Percentiles rank a stretch among this genome's conserved stretches.
These are phyloP conservation scores for Staphylotrichum tortipilum DNA, from an alignment of 495 filamentous ascomycete genomes.

Conservation along the genomic window DNA sequence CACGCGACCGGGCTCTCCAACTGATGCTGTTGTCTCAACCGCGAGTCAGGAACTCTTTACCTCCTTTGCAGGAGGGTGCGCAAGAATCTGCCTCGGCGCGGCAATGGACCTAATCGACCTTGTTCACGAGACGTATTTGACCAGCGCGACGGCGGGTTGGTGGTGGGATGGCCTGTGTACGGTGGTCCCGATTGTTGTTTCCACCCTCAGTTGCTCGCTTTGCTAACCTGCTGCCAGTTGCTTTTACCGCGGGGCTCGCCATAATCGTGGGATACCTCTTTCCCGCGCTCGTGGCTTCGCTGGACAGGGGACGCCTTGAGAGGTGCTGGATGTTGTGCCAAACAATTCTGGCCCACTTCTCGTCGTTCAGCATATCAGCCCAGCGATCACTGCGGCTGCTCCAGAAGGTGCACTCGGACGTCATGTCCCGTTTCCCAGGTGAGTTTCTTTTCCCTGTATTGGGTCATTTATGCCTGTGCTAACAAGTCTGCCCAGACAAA, in stretches of 20 bases:
- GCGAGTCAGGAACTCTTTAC: slow-evolving; percentile 28
- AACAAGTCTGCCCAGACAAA: too few species aligned
- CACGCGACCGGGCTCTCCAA: slow-evolving; percentile 2
- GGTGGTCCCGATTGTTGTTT: slow-evolving; percentile 2
- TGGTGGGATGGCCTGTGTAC: slow-evolving; percentile 44
- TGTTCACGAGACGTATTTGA: slow-evolving; percentile 31
- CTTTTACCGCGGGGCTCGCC: slow-evolving; percentile 35
- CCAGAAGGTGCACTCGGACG: slow-evolving; percentile 13
- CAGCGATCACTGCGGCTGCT: slow-evolving; percentile 11
- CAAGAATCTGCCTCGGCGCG: slow-evolving; percentile 30
- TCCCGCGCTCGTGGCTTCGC: background rate
- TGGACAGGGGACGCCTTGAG: slow-evolving; percentile 10
- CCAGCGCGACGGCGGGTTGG: slow-evolving; percentile 35
- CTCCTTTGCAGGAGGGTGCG: slow-evolving; percentile 31
- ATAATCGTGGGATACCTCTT: slow-evolving; percentile 23
- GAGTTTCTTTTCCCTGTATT: background rate
- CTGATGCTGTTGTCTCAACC: background rate
- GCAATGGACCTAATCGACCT: slow-evolving; percentile 35
- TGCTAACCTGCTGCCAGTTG: slow-evolving; percentile 29
- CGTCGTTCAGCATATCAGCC: slow-evolving; percentile 18
- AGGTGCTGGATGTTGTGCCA: slow-evolving; percentile 13
- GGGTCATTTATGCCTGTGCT: too few species aligned
- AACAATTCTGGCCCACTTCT: slow-evolving; percentile 9
- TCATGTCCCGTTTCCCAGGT: slow-evolving; percentile 9
- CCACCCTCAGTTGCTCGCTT: too few species aligned